A percentile compares a stretch with the other conserved stretches of the same genome.
Conservation (phyloP, 176 grass and related monocot species). For the Cymbopogon citratus region DNA sequence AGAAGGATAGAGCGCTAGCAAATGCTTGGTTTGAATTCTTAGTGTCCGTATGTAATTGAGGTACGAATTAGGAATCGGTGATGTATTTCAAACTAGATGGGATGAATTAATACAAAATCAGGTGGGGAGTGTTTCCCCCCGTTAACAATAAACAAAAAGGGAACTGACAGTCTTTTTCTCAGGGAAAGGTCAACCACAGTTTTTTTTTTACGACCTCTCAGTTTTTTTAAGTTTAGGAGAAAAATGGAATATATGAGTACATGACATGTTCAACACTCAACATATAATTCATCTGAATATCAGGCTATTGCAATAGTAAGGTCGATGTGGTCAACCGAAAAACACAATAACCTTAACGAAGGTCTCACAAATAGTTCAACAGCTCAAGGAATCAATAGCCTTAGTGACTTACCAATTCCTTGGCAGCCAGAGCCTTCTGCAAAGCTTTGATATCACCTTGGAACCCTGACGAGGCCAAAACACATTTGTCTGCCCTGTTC, state of each 20-base stretch:
- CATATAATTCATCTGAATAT: not conserved
- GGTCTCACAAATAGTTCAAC: not conserved
- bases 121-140: too few species aligned
- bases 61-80: too few species aligned
- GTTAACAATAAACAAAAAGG: too few species aligned
- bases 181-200: not conserved
- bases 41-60: too few species aligned
- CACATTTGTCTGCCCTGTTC: constrained; percentile 62
- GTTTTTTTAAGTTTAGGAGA: not conserved
- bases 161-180: too few species aligned
- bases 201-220: not conserved
- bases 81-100: too few species aligned
- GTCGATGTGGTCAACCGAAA: not conserved
- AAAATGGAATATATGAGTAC: not conserved
- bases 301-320: not conserved
- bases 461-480: constrained; percentile 83
- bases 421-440: constrained; percentile 72
- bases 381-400: not conserved
- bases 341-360: not conserved
- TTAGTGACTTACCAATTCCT: constrained; percentile 52
- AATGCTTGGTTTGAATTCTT: too few species aligned
- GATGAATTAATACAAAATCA: too few species aligned
- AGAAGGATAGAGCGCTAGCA: too few species aligned
- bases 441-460: constrained; percentile 87
- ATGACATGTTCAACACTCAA: not conserved